Evolutionary conservation across 768 basidiomycete genomes (phyloP).

Genomic region (Phallus indusiatus): DNA sequence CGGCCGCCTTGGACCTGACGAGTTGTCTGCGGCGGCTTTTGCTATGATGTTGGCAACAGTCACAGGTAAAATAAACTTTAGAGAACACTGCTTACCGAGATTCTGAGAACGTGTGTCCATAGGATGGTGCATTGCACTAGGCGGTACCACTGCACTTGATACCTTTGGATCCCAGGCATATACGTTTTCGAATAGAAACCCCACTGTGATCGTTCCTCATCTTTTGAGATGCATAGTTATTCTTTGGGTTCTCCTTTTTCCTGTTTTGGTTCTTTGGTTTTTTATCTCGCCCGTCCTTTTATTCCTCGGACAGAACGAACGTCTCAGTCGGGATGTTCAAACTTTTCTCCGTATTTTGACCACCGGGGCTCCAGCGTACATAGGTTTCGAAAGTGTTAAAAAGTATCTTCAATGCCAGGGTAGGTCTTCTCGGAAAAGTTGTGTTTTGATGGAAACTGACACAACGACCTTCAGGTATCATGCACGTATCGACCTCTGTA

Average conservation of each 20-base stretch:
- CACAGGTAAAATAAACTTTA: conserved; percentile 48
- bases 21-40: conserved; percentile 64
- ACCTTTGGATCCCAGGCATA: conserved; percentile 73
- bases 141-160: conserved; percentile 71
- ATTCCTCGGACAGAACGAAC: conserved; percentile 48
- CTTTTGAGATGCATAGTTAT: conserved; percentile 61
- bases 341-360: conserved; percentile 55
- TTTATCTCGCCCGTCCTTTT: conserved; percentile 55
- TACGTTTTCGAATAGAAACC: conserved; percentile 46
- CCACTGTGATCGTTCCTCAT: conserved; percentile 57
- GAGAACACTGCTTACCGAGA: too few species aligned
- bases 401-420: conserved; percentile 78
- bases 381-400: conserved; percentile 68
- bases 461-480: conserved; percentile 43
- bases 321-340: conserved; percentile 53
- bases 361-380: conserved; percentile 60
- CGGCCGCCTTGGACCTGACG: conserved; percentile 58
- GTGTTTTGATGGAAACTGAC: neutral
- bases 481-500: conserved; percentile 60
- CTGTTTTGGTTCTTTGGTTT: conserved; percentile 53
- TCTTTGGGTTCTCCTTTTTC: conserved; percentile 55
- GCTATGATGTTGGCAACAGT: conserved; percentile 72
- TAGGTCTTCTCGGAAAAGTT: conserved; percentile 17
- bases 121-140: conserved; percentile 74
- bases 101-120: conserved; percentile 7